Percentiles rank a stretch among this genome's conserved stretches.
These are phyloP conservation scores for Laetiporus sulphureus DNA, from an alignment of 1,284 basidiomycete species.

Conservation along the genomic window DNA sequence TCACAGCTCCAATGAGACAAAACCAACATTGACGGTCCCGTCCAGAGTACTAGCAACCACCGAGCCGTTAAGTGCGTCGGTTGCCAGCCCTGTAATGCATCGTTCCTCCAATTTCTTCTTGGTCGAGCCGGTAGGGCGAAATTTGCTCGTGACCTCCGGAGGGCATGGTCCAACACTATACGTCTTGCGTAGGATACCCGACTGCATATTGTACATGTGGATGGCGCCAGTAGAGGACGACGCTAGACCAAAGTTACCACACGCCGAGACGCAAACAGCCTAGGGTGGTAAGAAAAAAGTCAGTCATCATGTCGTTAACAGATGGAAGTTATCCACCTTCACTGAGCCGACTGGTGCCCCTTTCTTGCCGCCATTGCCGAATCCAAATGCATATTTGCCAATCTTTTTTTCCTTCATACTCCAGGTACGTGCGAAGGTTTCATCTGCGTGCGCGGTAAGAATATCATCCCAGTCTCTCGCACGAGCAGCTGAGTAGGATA, in stretches of 20 bases:
- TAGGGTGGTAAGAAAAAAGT: slow-evolving; percentile 23
- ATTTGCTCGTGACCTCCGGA: slow-evolving; percentile 36
- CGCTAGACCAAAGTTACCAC: slow-evolving; percentile 93
- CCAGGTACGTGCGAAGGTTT: slow-evolving; percentile 81
- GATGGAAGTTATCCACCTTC: slow-evolving; percentile 41
- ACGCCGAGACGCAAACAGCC: slow-evolving; percentile 89
- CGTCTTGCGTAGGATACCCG: slow-evolving; percentile 78
- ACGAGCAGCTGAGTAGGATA: slow-evolving; percentile 77
- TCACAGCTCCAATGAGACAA: not conserved
- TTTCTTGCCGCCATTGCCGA: slow-evolving; percentile 42
- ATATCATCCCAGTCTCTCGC: slow-evolving; percentile 98
- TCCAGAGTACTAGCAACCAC: slow-evolving; percentile 84
- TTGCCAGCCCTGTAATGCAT: slow-evolving; percentile 77
- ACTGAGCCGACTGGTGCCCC: slow-evolving; percentile 43
- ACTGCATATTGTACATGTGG: slow-evolving; percentile 94
- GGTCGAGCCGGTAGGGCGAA: slow-evolving; percentile 25
- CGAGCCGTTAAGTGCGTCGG: slow-evolving; percentile 79
- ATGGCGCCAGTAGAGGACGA: slow-evolving; percentile 77
- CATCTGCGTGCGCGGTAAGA: slow-evolving; percentile 82
- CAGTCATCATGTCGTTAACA: not conserved
- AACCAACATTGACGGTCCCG: slow-evolving; percentile 78
- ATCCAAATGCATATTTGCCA: slow-evolving; percentile 66
- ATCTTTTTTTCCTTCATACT: slow-evolving; percentile 76
- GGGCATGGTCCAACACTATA: slow-evolving; percentile 66
- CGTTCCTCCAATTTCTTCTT: slow-evolving; percentile 47